Conservation (phyloP, 1,284 basidiomycete species). For the Ceratobasidium sp. region DNA sequence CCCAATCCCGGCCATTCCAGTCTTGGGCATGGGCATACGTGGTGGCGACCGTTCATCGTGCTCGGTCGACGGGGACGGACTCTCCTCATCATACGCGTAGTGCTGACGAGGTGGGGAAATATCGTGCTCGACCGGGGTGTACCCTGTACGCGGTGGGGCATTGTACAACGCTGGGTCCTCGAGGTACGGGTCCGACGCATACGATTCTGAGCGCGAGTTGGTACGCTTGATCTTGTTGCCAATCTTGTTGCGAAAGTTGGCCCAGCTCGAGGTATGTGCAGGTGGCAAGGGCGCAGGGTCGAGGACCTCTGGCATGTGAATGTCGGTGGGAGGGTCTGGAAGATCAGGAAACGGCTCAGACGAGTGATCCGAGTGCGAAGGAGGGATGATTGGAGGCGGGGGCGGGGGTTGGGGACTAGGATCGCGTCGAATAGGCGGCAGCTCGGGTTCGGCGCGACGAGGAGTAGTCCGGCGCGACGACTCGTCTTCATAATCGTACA, state of each 20-base stretch:
- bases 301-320: conserved; percentile 24
- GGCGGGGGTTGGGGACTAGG: conserved; percentile 18
- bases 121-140: conserved; percentile 7
- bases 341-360: conserved; percentile 9
- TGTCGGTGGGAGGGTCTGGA: conserved; percentile 8
- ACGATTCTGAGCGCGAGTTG: conserved; percentile 20
- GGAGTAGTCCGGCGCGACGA: conserved; percentile 13
- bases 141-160: conserved; percentile 8
- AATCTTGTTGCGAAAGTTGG: conserved; percentile 5
- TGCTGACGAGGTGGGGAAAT: conserved; percentile 5
- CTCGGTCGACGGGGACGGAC: background rate
- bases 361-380: background rate
- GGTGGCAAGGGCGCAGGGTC: conserved; percentile 26
- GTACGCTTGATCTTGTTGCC: conserved; percentile 24
- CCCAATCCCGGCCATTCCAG: conserved; percentile 23
- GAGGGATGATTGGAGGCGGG: background rate
- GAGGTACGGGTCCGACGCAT: conserved; percentile 7
- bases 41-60: background rate
- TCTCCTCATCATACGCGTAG: background rate
- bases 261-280: background rate
- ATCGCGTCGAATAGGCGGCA: conserved; percentile 14
- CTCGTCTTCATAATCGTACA: conserved; percentile 6
- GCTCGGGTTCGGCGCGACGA: conserved; percentile 10
- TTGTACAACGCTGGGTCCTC: conserved; percentile 11
- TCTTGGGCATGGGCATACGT: background rate